Evolutionary conservation across 164 flowering plant species (phyloP), one percentile per base, ranked within the genome.

Genomic region (Tinospora cordifolia): DNA sequence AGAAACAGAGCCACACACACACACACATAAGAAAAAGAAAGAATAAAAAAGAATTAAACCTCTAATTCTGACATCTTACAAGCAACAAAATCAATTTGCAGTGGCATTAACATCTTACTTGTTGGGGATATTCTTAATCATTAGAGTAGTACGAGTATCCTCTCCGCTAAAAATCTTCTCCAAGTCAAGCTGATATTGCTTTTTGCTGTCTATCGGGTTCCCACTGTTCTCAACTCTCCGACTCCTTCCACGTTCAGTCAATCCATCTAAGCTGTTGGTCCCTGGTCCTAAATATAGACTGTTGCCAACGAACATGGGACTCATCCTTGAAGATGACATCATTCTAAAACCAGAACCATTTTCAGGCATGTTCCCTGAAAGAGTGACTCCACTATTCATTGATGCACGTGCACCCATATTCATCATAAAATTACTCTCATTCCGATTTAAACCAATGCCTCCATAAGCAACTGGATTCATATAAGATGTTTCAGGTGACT

Each of bases 111-210:
- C 11, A 57, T 67, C 93, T 75, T 85, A 92, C 98, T 93, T 93
- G 72, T 93, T 93, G 24, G 98, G 98, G 24, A 93, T 93, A 77
- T 93, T 93, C 79, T 93, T 93, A 64, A 93, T 87, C 98, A 93
- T 93, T 63, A 93, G 81, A 27, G 98, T 93, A 39, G 98, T 91
- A 74, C 97, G 79, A 47, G 73, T 78, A 81, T 93, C 98, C 74
- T 93, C 96, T 41, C 94, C 96, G 73, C 73, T 81, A 14, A 72
- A 70, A 69, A 93, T 93, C 76, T 90, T 93, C 46, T 93, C 94
- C 88, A 93, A 80, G 68, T 93, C 96, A 67, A 93, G 97, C 77
- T 84, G 97, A 78, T 84, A 91, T 74, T 84, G 97, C 64, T 85
- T 88, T 81, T 86, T 90, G 84, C 70, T 87, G 75, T 91, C 97